Evolutionary conservation across 2,329 filamentous ascomycete genomes (phyloP), one percentile per base, ranked within the genome.

Genomic region (Bipolaris zeicola): DNA sequence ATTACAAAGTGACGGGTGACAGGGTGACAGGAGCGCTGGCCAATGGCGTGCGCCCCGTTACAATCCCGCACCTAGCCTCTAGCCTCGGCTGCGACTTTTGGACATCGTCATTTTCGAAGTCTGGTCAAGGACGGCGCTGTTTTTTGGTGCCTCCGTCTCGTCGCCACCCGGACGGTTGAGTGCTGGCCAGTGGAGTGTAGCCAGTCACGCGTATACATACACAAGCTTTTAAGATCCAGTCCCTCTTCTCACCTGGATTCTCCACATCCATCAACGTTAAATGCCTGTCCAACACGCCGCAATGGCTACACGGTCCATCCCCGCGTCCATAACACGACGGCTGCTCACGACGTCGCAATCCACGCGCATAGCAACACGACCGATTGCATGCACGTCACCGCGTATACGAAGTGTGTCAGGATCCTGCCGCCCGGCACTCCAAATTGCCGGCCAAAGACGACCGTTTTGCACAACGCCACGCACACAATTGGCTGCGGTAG

Each of bases 401-500:
- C 60, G 45, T 36, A 58, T 61, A 46, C 64, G 50, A 24, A 55
- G 36, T 11, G 28, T 58, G n/a, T 66, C 60, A 60, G 57, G 61
- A 36, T 56, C 60, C 45, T 69, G 69, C 55, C 64, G 68, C 33
- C 74, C 75, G 16, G 74, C 72, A 42, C 22, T 72, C 18, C 74
- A 71, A 37, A 68, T 77, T 56, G 74, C 73, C 16, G 74, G 74
- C 16, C 76, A 77, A 57, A 62, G 74, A 61, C 66, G 76, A 61
- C 65, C 73, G 33, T 63, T 78, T 16, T 73, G 72, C 18, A 69
- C 66, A 13, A 73, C 75, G 26, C 58, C 68, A 48, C 69, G 70
- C 50, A 49, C 66, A 48, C 64, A 66, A 46, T 65, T 76, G 28
- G 65, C 66, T 36, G 75, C 78, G 14, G 73, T 71, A 2, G 75